Conservation (phyloP, 139 green algal genomes). For the Astrephomene gubernaculifera region DNA sequence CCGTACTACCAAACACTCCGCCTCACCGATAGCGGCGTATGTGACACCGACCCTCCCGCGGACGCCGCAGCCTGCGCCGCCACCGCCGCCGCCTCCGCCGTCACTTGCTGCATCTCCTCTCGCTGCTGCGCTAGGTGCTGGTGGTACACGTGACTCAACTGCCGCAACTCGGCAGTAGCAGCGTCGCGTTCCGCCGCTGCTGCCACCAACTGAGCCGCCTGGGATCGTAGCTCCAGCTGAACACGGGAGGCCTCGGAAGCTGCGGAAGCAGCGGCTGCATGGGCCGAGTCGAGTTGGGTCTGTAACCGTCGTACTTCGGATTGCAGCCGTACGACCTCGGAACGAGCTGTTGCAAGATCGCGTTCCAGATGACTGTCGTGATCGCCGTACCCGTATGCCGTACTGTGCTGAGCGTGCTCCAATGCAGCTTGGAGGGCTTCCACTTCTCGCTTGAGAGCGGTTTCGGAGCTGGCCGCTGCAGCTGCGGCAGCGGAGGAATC, state of each 20-base stretch:
- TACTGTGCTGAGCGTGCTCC: conserved; percentile 37
- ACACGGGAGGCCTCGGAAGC: conserved; percentile 16
- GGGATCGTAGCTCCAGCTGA: not conserved
- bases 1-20: too few species aligned
- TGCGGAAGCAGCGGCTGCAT: not conserved
- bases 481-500: not conserved
- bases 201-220: conserved; percentile 19
- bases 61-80: not conserved
- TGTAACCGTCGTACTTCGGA: conserved; percentile 17
- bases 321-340: conserved; percentile 21
- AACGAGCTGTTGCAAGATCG: conserved; percentile 16
- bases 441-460: conserved; percentile 24
- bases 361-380: conserved; percentile 28
- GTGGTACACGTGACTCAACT: conserved; percentile 43
- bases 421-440: conserved; percentile 32
- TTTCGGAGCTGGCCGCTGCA: not conserved
- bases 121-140: conserved; percentile 35
- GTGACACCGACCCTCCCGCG: not conserved
- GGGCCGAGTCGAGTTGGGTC: conserved; percentile 20
- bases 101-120: conserved; percentile 24
- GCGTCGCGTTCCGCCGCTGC: conserved; percentile 34
- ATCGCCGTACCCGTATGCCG: conserved; percentile 15
- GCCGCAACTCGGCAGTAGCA: conserved; percentile 20
- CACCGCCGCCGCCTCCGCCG: not conserved
- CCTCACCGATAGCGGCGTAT: conserved; percentile 2